Percentiles rank a stretch among this genome's conserved stretches.
Conservation (phyloP, 352 stramenopile genomes). For the Globisporangium carolinianum region DNA sequence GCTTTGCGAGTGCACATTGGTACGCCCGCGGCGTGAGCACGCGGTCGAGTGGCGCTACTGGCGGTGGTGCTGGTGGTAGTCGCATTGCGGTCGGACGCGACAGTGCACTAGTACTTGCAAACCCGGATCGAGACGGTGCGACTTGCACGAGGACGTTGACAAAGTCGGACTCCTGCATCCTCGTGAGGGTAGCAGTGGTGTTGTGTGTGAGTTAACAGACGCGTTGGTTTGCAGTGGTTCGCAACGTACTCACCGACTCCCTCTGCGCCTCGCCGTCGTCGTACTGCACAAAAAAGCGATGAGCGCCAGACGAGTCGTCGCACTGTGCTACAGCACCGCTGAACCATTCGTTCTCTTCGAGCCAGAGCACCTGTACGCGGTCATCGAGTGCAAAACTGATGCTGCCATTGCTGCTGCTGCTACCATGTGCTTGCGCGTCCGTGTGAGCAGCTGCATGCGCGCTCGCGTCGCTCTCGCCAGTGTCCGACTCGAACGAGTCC, state of each 20-base stretch:
- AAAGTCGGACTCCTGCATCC: conserved; percentile 21
- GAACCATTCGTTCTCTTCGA: conserved; percentile 41
- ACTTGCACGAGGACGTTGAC: conserved; percentile 24
- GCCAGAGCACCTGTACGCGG: conserved; percentile 41
- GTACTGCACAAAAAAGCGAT: conserved; percentile 31
- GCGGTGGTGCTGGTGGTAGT: conserved; percentile 1
- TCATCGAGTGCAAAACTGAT: conserved; percentile 11
- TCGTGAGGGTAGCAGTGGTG: neutral
- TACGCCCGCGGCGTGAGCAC: conserved; percentile 33
- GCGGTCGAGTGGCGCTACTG: conserved; percentile 7
- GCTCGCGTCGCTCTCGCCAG: neutral
- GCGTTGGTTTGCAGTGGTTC: neutral
- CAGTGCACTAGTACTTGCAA: neutral
- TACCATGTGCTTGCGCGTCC: too few species aligned
- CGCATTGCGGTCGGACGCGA: neutral
- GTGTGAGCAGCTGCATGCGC: neutral
- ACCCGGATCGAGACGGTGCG: neutral
- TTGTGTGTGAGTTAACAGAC: neutral
- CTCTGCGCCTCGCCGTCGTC: conserved; percentile 44
- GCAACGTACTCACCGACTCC: conserved; percentile 12
- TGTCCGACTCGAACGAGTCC: conserved; percentile 31
- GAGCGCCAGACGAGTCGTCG: conserved; percentile 1
- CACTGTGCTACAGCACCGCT: conserved; percentile 15
- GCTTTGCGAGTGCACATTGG: conserved; percentile 13
- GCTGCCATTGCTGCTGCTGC: neutral